Percentiles rank a stretch among this genome's conserved stretches.
These are phyloP conservation scores for Phaeolepiota aurea DNA, from an alignment of 768 basidiomycete species.

Conservation along the genomic window DNA sequence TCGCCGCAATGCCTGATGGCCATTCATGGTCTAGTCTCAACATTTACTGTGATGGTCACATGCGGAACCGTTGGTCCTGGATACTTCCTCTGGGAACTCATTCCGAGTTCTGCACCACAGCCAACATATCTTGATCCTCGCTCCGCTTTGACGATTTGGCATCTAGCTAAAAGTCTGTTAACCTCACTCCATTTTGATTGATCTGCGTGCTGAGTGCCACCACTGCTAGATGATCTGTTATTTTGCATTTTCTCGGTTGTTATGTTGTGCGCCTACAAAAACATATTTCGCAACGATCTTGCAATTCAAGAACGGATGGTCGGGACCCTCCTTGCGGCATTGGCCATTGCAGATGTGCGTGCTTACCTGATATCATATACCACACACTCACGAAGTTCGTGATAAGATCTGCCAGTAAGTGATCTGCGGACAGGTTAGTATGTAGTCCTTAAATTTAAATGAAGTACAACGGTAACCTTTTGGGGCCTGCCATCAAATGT, in stretches of 20 bases:
- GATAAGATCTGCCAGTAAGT: neutral
- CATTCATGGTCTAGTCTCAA: constrained; percentile 20
- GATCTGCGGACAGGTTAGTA: neutral
- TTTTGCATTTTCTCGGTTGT: constrained; percentile 49
- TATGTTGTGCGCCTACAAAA: constrained; percentile 61
- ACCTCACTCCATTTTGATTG: neutral
- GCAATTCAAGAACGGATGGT: constrained; percentile 64
- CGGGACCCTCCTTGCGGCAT: constrained; percentile 54
- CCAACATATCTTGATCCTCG: constrained; percentile 33
- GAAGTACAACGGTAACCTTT: neutral
- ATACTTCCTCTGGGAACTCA: constrained; percentile 63
- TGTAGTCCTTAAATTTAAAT: neutral
- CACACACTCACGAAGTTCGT: neutral
- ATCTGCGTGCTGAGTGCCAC: constrained; percentile 3
- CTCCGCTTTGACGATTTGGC: constrained; percentile 56
- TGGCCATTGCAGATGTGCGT: constrained; percentile 64
- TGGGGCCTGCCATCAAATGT: neutral
- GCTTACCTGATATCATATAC: neutral
- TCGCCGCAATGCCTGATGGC: neutral
- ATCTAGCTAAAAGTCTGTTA: constrained; percentile 55
- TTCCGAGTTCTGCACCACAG: constrained; percentile 33
- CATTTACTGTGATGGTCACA: constrained; percentile 24
- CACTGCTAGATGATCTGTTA: constrained; percentile 24
- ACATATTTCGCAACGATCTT: constrained; percentile 49
- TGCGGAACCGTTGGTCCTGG: constrained; percentile 48